Base-by-base conservation (phyloP, 2,329 filamentous ascomycete genomes). In the Aspergillus puulaauensis region DNA sequence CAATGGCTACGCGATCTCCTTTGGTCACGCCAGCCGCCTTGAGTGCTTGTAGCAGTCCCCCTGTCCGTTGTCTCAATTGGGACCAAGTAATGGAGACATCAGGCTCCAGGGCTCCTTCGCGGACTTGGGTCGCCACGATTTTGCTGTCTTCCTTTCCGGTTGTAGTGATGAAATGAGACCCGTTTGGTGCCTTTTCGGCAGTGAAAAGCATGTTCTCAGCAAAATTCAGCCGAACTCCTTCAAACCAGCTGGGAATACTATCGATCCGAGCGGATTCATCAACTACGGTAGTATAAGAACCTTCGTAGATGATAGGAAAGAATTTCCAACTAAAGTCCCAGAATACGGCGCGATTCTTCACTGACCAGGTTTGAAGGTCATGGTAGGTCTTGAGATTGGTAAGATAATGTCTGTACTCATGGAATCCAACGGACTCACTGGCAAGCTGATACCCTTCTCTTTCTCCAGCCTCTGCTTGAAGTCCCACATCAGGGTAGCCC, bases 201-300 rank as follows among this genome's bases (percentile, higher is more conserved):
- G 82, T 82, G 76, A 84, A 93, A 24, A 96, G 83, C 24, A 91
- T 74, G 69, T 95, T 96, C 75, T 96, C 90, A 5, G 90, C 88
- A 69, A 87, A 93, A 68, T 92, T 96, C 65, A 95, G 73, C 5
- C 79, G 75, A 1, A 92, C 81, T 31, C 91, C 91, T 1, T 85
- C 77, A 71, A 95, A 96, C 91, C 91, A 96, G 41, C 79, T 54
- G n/a, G 56, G 56, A 5, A 93, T 81, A 15, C 80, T 78, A 59
- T 91, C 87, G 71, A 96, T 90, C 2, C 86, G 84, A 1, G 83
- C 80, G 0, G 77, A 79, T 66, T 90, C 87, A 68, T 96, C 90
- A 3, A 95, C 86, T 1, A 89, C 85, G 9, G 68, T 73, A 0
- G 73, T 75, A 67, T 84, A 86, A 4, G 72, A 75, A 31, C 90